Conservation (phyloP, 352 stramenopile genomes). For the Blastocystis sp. region DNA sequence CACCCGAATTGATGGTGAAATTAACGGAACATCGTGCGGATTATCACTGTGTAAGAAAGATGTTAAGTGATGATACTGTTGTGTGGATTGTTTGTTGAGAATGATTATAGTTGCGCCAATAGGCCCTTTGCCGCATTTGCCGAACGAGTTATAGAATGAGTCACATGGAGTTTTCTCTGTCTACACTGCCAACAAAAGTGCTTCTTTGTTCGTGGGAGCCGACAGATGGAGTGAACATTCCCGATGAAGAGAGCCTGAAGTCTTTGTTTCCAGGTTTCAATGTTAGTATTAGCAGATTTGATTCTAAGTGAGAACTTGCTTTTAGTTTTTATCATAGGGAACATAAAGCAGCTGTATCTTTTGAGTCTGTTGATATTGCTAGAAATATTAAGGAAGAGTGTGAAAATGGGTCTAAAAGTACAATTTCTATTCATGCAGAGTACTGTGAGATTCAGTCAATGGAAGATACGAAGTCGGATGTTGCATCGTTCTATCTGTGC, state of each 20-base stretch:
- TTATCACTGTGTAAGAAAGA: background rate
- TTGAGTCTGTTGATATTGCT: background rate
- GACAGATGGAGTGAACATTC: background rate
- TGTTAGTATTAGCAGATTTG: background rate
- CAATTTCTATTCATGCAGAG: background rate
- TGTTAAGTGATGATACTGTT: background rate
- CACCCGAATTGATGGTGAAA: conserved; percentile 37
- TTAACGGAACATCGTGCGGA: conserved; percentile 1
- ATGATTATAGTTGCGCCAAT: background rate
- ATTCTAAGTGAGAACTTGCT: background rate
- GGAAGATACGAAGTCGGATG: too few relatives aligned
- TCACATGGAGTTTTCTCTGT: background rate
- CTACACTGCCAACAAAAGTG: background rate
- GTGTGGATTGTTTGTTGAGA: conserved; percentile 15
- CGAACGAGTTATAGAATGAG: background rate
- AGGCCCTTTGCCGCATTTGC: too few relatives aligned
- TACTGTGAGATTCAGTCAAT: background rate
- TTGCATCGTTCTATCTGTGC: too few relatives aligned
- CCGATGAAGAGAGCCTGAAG: background rate
- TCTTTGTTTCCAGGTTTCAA: background rate
- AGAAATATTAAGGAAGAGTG: background rate
- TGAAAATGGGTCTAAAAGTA: background rate
- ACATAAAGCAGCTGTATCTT: background rate
- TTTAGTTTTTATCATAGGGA: background rate
- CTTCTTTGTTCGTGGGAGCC: background rate